Evolutionary conservation across 768 basidiomycete genomes (phyloP).

Genomic region (Mycena crocata): DNA sequence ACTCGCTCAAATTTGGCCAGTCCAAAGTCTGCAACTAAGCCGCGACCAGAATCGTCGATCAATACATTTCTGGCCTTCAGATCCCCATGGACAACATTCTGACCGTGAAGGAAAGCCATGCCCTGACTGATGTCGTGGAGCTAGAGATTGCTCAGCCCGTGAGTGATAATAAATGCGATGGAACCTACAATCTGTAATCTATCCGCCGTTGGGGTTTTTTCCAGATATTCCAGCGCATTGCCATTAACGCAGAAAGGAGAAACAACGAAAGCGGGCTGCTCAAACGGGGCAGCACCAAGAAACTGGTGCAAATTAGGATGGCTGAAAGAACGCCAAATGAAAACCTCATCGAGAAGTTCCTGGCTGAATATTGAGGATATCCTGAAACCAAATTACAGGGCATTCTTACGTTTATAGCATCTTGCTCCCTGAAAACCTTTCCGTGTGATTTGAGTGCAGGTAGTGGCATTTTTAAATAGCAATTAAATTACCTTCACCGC

Average conservation of each 20-base stretch:
- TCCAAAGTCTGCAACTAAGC: conserved; percentile 7
- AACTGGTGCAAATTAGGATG: conserved; percentile 7
- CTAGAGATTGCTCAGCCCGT: neutral
- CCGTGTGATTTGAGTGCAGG: neutral
- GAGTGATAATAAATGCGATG: neutral
- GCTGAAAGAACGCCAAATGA: conserved; percentile 7
- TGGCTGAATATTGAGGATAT: neutral
- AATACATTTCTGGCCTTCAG: conserved; percentile 7
- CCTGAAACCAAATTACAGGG: neutral
- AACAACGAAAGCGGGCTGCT: conserved; percentile 12
- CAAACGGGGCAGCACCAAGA: conserved; percentile 5
- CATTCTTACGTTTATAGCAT: neutral
- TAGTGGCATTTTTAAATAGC: neutral
- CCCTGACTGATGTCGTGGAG: conserved; percentile 4
- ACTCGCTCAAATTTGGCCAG: conserved; percentile 14
- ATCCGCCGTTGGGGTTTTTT: neutral
- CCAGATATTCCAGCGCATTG: conserved; percentile 1
- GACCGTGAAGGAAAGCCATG: neutral
- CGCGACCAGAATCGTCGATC: neutral
- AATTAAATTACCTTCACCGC: conserved; percentile 3
- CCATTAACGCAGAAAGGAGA: conserved; percentile 5
- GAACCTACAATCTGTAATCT: conserved; percentile 8
- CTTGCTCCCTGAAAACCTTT: conserved; percentile 2
- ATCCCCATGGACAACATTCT: conserved; percentile 12
- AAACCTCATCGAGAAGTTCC: conserved; percentile 12